Evolutionary conservation across 2,329 filamentous ascomycete genomes (phyloP).

Genomic region (Grosmannia huntii): DNA sequence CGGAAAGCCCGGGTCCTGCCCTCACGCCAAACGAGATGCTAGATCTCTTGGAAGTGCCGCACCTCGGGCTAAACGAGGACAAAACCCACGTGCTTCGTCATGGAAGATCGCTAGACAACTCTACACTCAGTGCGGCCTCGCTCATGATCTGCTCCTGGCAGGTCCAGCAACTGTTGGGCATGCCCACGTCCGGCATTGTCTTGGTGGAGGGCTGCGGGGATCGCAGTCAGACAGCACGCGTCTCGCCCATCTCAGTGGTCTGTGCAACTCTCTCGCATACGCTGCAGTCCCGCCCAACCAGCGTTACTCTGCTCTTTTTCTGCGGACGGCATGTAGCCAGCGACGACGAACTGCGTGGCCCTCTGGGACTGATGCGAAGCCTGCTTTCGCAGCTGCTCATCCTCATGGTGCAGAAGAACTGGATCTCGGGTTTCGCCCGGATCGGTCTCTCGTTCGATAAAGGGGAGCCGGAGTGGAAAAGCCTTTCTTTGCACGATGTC

Average conservation of each 20-base stretch:
- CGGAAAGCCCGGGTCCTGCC: background rate
- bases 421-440: background rate
- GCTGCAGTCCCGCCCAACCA: background rate
- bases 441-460: background rate
- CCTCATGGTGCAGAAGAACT: constrained; percentile 4
- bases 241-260: constrained; percentile 6
- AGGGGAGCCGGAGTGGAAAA: background rate
- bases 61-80: background rate
- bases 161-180: constrained; percentile 4
- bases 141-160: constrained; percentile 4
- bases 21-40: constrained; percentile 3
- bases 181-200: constrained; percentile 1
- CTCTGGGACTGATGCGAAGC: constrained; percentile 4
- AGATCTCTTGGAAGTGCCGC: constrained; percentile 6
- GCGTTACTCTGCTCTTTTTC: constrained; percentile 3
- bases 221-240: background rate
- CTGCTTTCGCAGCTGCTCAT: constrained; percentile 15
- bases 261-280: constrained; percentile 4
- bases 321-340: constrained; percentile 2
- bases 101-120: background rate
- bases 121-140: background rate
- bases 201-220: constrained; percentile 10
- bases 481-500: constrained; percentile 3
- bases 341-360: background rate
- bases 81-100: background rate